Evolutionary conservation across 2,329 filamentous ascomycete genomes (phyloP), one percentile per base, ranked within the genome.

Genomic region (Cladophialophora carrionii): DNA sequence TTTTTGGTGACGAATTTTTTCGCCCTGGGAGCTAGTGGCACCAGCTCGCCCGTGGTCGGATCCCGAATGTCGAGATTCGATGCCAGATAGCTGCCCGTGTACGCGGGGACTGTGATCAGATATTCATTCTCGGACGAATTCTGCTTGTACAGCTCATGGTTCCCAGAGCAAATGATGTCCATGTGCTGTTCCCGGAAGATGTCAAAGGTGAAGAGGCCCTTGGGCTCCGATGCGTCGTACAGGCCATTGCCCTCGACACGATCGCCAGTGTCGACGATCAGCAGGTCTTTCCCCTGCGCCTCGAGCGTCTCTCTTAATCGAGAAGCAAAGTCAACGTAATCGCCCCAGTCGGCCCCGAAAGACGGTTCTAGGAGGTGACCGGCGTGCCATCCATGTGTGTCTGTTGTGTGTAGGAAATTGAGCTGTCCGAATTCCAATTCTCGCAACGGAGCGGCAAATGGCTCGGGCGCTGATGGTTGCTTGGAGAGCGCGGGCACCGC

Each of bases 181-280:
- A 97, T 87, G 51, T 87, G 78, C 74, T 96, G 92, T 74, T 96
- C 83, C 67, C 87, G 88, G 74, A 95, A 87, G 62, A 98, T 95
- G 69, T 94, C 90, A 74, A 92, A 94, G 0, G 91, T 92, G 76
- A 92, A 97, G 73, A 88, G 84, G 24, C 95, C 95, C 74, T 96
- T 96, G 8, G 95, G 95, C 31, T 84, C 82, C 0, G 92, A 96
- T 4, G 88, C 90, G 75, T 98, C 95, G 78, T 96, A 98, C 3
- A 99, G 85, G 1, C 94, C 95, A 75, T 96, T 98, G 41, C 94
- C 92, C 77, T 98, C 95, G 72, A 97, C 86, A 6, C 94, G 86
- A 74, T 98, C 95, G 66, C 95, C 95, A 0, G 93, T 97, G 76
- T 99, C 95, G 68, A 99, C 82, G n/a, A 99, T 81, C n/a, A 99